These are phyloP conservation scores for Avena atlantica DNA, from an alignment of 176 grass and related monocot genomes.

Conservation along the genomic window DNA sequence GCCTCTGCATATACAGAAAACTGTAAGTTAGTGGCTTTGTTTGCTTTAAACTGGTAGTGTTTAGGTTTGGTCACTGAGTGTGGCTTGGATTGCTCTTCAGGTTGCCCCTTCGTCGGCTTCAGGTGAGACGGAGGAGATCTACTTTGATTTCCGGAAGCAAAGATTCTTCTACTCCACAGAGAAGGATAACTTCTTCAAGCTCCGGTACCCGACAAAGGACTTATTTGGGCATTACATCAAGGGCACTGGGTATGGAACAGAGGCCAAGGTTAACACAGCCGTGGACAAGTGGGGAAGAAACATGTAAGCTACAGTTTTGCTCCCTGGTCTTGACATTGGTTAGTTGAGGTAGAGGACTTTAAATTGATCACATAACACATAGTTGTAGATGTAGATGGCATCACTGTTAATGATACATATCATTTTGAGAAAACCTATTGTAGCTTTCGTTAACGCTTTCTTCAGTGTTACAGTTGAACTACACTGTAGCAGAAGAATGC, in stretches of 20 bases:
- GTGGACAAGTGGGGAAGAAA: slow-evolving; percentile 98
- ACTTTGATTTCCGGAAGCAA: slow-evolving; percentile 99
- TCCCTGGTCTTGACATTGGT: slow-evolving; percentile 16
- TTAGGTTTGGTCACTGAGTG: slow-evolving; percentile 24
- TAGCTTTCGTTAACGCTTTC: neutral
- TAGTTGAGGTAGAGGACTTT: slow-evolving; percentile 34
- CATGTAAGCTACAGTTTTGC: slow-evolving; percentile 67
- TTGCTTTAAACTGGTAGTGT: neutral
- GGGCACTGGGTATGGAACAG: slow-evolving; percentile 89
- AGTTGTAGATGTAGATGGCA: neutral
- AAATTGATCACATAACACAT: slow-evolving; percentile 3
- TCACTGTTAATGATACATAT: neutral
- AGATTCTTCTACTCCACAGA: slow-evolving; percentile 77
- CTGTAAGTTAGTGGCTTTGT: slow-evolving; percentile 61
- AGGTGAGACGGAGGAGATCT: slow-evolving; percentile 79
- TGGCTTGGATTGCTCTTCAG: slow-evolving; percentile 45
- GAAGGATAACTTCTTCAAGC: slow-evolving; percentile 84
- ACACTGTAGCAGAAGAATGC: neutral
- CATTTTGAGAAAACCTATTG: neutral
- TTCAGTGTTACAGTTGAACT: neutral
- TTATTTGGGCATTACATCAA: slow-evolving; percentile 69
- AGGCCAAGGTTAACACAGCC: slow-evolving; percentile 75
- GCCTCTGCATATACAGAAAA: slow-evolving; percentile 63
- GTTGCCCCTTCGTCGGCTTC: slow-evolving; percentile 65
- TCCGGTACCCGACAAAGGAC: slow-evolving; percentile 89